A percentile compares a stretch with the other conserved stretches of the same genome.
Conservation (phyloP, 805 yeast genomes). For the Nakazawaea ambrosiae region DNA sequence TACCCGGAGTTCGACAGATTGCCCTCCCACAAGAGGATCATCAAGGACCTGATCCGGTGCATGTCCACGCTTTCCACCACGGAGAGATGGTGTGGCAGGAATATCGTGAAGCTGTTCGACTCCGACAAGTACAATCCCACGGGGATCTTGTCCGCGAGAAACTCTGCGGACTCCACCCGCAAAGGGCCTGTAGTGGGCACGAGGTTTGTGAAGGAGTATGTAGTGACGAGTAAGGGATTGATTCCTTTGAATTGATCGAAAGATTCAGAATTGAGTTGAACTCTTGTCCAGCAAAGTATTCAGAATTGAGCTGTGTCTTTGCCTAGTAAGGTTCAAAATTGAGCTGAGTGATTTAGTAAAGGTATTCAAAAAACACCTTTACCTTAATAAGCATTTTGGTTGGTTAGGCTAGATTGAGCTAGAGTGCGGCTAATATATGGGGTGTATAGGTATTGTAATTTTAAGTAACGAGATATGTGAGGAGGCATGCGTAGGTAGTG, state of each 20-base stretch:
- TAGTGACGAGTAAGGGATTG: conserved; percentile 9
- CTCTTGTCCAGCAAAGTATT: no score
- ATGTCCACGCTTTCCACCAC: conserved; percentile 24
- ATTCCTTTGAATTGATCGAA: no score
- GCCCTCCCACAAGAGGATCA: conserved; percentile 19
- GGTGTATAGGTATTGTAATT: no score
- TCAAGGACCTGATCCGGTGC: conserved; percentile 27
- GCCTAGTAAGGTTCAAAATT: no score
- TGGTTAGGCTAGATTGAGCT: no score
- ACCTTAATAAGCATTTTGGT: no score
- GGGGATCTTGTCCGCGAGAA: neutral
- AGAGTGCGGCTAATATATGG: no score
- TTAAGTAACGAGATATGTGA: no score
- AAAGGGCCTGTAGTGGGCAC: neutral
- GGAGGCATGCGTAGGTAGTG: no score
- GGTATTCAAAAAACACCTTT: no score
- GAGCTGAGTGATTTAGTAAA: no score
- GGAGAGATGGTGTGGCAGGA: conserved; percentile 27
- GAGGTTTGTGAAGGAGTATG: conserved; percentile 10
- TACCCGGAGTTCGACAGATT: conserved; percentile 10
- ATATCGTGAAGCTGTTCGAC: conserved; percentile 7
- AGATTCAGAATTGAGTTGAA: no score
- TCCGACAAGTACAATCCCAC: neutral
- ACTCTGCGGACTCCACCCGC: neutral
- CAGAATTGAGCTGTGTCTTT: neutral